Evolutionary conservation across 2,329 filamentous ascomycete genomes (phyloP).

Genomic region (Hysterium pulicare): DNA sequence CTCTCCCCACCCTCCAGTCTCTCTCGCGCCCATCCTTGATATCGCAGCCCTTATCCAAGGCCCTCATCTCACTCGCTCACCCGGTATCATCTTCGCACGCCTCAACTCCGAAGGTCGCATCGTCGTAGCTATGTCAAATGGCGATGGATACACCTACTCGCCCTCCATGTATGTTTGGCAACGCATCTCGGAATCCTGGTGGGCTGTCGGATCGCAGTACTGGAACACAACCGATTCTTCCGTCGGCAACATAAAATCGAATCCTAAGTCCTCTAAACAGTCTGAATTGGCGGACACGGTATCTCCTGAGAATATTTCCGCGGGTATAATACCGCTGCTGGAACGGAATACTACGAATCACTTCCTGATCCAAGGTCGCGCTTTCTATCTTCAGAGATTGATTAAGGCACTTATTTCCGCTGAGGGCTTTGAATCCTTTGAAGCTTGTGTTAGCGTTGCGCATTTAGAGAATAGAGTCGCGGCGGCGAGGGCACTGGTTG

Average conservation of each 20-base stretch:
- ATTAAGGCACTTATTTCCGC: constrained; percentile 84
- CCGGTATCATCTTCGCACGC: constrained; percentile 85
- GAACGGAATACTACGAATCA: constrained; percentile 95
- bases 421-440: constrained; percentile 89
- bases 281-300: constrained; percentile 46
- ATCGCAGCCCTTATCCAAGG: constrained; percentile 77
- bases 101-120: constrained; percentile 85
- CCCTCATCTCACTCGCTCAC: constrained; percentile 72
- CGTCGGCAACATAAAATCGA: constrained; percentile 73
- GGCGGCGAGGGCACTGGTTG: constrained; percentile 77
- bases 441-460: constrained; percentile 85
- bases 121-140: constrained; percentile 87
- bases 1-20: constrained; percentile 84
- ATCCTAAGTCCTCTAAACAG: constrained; percentile 29
- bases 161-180: constrained; percentile 88
- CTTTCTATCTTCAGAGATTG: constrained; percentile 85
- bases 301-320: constrained; percentile 65
- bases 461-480: constrained; percentile 94
- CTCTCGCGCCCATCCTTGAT: constrained; percentile 83
- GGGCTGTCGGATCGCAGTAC: constrained; percentile 96
- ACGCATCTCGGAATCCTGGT: constrained; percentile 94
- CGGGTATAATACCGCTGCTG: constrained; percentile 87
- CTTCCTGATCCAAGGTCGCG: constrained; percentile 83
- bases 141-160: constrained; percentile 90
- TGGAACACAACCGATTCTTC: constrained; percentile 98